Evolutionary conservation across 75 land plant genomes (phyloP).

Genomic region (Gnetum montanum): DNA sequence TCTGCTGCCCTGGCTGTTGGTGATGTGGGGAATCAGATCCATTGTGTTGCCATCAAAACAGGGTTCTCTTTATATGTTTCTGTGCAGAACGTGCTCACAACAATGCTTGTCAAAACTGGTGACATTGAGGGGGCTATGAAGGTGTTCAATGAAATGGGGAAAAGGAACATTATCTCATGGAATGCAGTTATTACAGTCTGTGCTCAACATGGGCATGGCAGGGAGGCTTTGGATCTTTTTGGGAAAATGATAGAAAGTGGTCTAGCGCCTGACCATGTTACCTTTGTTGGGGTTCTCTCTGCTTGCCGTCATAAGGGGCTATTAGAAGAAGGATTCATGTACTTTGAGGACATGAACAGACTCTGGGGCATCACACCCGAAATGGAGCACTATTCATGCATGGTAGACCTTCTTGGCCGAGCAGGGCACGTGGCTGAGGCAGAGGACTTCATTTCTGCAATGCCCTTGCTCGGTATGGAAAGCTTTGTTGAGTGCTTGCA

Average conservation of each 20-base stretch:
- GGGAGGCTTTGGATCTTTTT: constrained; percentile 12
- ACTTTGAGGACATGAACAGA: constrained; percentile 7
- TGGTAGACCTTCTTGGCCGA: constrained; percentile 18
- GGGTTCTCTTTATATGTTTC: constrained; percentile 13
- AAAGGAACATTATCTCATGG: constrained; percentile 13
- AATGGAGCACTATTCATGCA: constrained; percentile 14
- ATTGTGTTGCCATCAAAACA: constrained; percentile 6
- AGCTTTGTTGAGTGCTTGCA: constrained; percentile 15
- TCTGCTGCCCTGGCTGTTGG: constrained; percentile 10
- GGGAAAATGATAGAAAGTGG: constrained; percentile 1
- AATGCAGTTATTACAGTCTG: constrained; percentile 12
- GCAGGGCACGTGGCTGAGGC: constrained; percentile 15
- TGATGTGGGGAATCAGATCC: constrained; percentile 11
- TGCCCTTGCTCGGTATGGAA: constrained; percentile 10
- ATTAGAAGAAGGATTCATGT: constrained; percentile 1
- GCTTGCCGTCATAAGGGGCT: constrained; percentile 15
- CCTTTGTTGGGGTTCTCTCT: constrained; percentile 5
- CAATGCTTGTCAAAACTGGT: constrained; percentile 12
- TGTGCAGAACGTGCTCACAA: constrained; percentile 8
- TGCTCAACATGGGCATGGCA: constrained; percentile 1
- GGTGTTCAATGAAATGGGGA: constrained; percentile 2
- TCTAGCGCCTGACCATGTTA: constrained; percentile 6
- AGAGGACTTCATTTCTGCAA: constrained; percentile 7
- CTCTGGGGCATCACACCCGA: constrained; percentile 1
- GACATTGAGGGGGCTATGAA: constrained; percentile 7